Evolutionary conservation across 2,329 filamentous ascomycete species (phyloP).

Genomic region (Simplicillium sp.): DNA sequence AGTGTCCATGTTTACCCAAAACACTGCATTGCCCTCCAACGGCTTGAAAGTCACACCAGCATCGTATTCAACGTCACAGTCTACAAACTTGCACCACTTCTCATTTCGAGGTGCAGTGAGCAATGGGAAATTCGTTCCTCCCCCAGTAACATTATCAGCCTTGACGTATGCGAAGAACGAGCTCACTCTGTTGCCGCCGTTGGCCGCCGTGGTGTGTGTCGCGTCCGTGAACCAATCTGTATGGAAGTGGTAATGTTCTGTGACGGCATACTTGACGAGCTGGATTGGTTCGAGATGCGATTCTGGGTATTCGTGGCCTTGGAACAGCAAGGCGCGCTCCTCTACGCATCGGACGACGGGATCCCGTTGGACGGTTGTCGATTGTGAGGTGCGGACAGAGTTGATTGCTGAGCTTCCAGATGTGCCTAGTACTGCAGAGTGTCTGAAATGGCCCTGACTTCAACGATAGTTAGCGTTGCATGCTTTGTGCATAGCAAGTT

Average conservation of each 20-base stretch:
- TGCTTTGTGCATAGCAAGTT: background rate
- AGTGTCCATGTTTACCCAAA: slow-evolving; percentile 35
- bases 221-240: slow-evolving; percentile 39
- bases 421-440: slow-evolving; percentile 29
- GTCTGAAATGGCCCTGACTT: slow-evolving; percentile 32
- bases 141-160: slow-evolving; percentile 30
- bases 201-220: slow-evolving; percentile 22
- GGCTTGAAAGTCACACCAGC: slow-evolving; percentile 38
- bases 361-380: slow-evolving; percentile 30
- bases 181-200: slow-evolving; percentile 33
- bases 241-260: slow-evolving; percentile 38
- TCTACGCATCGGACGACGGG: slow-evolving; percentile 35
- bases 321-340: slow-evolving; percentile 33
- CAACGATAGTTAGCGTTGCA: slow-evolving; percentile 5
- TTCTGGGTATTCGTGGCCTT: slow-evolving; percentile 28
- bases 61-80: slow-evolving; percentile 38
- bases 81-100: slow-evolving; percentile 33
- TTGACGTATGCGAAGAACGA: slow-evolving; percentile 40
- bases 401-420: slow-evolving; percentile 21
- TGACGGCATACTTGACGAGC: slow-evolving; percentile 34
- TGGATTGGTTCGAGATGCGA: slow-evolving; percentile 35
- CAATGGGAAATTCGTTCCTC: slow-evolving; percentile 39
- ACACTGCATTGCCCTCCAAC: slow-evolving; percentile 36
- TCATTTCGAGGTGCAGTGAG: slow-evolving; percentile 25
- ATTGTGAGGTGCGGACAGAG: slow-evolving; percentile 33